phyloP scores from a whole-genome alignment of 2,329 filamentous ascomycete genomes.

The Pseudocercospora vitis region DNA sequence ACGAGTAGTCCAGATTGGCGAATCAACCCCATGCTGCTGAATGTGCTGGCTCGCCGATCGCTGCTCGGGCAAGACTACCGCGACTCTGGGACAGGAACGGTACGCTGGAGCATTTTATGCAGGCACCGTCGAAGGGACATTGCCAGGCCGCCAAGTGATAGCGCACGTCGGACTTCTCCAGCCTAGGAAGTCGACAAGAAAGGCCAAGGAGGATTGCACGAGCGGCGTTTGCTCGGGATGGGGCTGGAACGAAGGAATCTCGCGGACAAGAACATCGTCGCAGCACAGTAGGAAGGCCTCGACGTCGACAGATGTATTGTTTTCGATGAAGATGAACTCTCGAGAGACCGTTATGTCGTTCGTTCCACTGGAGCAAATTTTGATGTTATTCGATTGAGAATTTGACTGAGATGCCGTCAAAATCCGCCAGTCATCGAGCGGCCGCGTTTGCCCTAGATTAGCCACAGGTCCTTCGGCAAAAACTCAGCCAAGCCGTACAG shows the following conservation, averaged over 20 bases:
- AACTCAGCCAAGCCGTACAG: too few species aligned
- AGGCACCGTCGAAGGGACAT: constrained; percentile 15
- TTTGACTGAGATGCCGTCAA: not conserved
- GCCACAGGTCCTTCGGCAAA: too few species aligned
- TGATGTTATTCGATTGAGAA: not conserved
- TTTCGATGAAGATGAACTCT: not conserved
- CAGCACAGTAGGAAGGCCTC: not conserved
- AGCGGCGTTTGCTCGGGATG: not conserved
- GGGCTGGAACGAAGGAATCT: not conserved
- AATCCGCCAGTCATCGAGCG: too few species aligned
- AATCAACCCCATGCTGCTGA: not conserved
- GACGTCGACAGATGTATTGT: not conserved
- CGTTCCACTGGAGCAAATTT: not conserved
- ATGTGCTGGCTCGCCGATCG: not conserved
- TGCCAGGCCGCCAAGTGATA: constrained; percentile 22
- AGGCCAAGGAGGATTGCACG: constrained; percentile 17
- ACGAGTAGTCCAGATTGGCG: not conserved
- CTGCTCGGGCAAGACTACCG: not conserved
- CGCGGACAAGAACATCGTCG: not conserved
- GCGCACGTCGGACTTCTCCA: constrained; percentile 9
- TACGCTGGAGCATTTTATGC: constrained; percentile 7
- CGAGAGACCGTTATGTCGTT: not conserved
- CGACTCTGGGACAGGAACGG: not conserved
- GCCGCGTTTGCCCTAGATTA: too few species aligned
- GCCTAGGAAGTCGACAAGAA: constrained; percentile 22